Percentiles rank a stretch among this genome's conserved stretches.
These are phyloP conservation scores for Russula brevipes DNA, from an alignment of 768 basidiomycete genomes.

Conservation along the genomic window DNA sequence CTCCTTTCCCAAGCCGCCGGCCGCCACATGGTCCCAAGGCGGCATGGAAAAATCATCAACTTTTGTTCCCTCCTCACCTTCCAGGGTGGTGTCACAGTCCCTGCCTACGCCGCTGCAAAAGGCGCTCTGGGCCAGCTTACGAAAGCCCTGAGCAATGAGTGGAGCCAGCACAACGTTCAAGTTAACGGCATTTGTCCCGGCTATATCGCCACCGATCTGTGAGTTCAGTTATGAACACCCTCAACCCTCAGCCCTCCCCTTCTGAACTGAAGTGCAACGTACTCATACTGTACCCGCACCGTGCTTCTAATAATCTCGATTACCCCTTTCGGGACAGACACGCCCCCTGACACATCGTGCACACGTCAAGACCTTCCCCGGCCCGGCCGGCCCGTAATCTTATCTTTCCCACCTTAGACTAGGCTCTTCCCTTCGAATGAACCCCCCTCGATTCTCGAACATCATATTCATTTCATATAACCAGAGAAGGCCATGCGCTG, in stretches of 20 bases:
- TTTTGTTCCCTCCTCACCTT: conserved; percentile 37
- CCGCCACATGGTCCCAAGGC: conserved; percentile 76
- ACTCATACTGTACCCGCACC: not conserved
- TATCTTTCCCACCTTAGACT: conserved; percentile 14
- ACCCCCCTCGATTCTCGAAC: conserved; percentile 9
- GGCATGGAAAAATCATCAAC: conserved; percentile 69
- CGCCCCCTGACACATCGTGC: not conserved
- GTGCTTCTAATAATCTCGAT: conserved; percentile 8
- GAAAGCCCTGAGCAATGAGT: conserved; percentile 90
- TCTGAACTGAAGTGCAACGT: conserved; percentile 6
- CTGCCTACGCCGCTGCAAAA: conserved; percentile 90
- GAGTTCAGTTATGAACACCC: conserved; percentile 26
- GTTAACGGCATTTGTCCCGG: conserved; percentile 88
- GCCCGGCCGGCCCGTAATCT: conserved; percentile 24
- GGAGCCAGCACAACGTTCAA: conserved; percentile 82
- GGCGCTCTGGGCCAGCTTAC: conserved; percentile 82
- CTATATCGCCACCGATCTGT: conserved; percentile 89
- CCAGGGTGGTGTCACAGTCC: conserved; percentile 64
- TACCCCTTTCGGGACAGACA: conserved; percentile 2
- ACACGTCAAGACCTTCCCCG: conserved; percentile 6
- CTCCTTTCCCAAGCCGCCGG: conserved; percentile 84
- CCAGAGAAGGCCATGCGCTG: conserved; percentile 9
- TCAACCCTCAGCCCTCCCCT: conserved; percentile 15
- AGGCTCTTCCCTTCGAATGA: not conserved
- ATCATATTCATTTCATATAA: conserved; percentile 16